phyloP scores from a whole-genome alignment of 371 early-diverging fungal genomes.

The Chytridium lagenaria region DNA sequence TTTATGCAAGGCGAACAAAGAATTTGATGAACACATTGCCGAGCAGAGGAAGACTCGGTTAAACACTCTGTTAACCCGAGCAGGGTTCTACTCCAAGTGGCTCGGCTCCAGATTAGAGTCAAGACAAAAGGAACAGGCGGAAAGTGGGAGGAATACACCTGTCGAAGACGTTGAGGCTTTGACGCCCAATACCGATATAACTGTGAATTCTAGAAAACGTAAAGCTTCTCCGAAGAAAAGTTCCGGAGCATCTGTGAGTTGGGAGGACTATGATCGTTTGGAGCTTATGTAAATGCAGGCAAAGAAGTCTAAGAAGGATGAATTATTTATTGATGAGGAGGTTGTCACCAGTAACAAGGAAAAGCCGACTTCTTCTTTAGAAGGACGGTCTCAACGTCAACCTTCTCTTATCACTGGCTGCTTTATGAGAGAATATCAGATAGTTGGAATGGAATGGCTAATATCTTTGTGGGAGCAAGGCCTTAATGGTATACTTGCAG shows the following conservation, averaged over 20 bases:
- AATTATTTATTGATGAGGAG: neutral
- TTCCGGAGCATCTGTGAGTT: neutral
- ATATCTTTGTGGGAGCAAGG: constrained; percentile 96
- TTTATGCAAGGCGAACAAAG: constrained; percentile 34
- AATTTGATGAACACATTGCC: constrained; percentile 59
- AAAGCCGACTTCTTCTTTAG: neutral
- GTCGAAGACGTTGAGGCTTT: neutral
- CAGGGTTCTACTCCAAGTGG: constrained; percentile 82
- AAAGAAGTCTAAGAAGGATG: constrained; percentile 5
- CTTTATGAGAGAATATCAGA: constrained; percentile 90
- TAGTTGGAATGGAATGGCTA: constrained; percentile 98
- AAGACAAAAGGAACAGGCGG: constrained; percentile 71
- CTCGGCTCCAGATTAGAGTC: constrained; percentile 76
- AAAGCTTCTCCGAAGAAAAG: neutral
- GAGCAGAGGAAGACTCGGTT: constrained; percentile 77
- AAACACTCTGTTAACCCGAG: constrained; percentile 80
- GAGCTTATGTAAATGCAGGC: too few relatives aligned
- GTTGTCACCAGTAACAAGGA: neutral
- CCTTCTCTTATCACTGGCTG: constrained; percentile 83
- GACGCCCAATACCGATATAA: neutral
- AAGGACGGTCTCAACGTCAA: constrained; percentile 57
- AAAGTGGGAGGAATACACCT: neutral
- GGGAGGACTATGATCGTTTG: neutral
- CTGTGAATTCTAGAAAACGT: neutral
- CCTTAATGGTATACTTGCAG: constrained; percentile 96